These are phyloP conservation scores for Bolboschoenoplectus hybrid DNA, from an alignment of 202 grass and related monocot genomes.

Conservation along the genomic window DNA sequence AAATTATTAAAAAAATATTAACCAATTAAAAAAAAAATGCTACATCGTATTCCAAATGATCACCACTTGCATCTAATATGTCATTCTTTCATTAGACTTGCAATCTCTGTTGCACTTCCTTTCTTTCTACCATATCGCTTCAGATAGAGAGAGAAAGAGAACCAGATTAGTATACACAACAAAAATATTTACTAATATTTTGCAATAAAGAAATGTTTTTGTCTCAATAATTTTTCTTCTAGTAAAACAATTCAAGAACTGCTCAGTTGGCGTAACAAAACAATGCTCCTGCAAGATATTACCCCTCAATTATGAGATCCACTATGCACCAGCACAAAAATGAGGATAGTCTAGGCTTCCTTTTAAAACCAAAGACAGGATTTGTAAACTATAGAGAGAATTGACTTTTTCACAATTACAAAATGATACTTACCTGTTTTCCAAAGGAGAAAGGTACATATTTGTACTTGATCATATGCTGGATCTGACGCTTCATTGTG, in stretches of 20 bases:
- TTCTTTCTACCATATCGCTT: conserved; percentile 37
- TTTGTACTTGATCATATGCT: conserved; percentile 90
- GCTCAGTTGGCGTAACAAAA: background rate
- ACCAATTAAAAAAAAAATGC: conserved; percentile 34
- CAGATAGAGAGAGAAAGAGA: conserved; percentile 8
- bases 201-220: background rate
- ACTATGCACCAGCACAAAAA: background rate
- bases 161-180: background rate
- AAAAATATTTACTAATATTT: background rate
- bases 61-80: conserved; percentile 11
- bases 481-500: conserved; percentile 84
- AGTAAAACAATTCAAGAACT: background rate
- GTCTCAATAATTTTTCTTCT: background rate
- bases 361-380: background rate
- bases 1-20: conserved; percentile 22
- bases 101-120: conserved; percentile 23
- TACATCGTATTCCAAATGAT: background rate
- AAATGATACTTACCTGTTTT: conserved; percentile 59
- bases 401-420: background rate
- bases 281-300: background rate
- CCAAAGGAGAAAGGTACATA: conserved; percentile 83
- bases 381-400: background rate
- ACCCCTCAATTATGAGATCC: background rate
- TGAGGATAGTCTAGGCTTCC: background rate
- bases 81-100: conserved; percentile 29